Base-by-base conservation (phyloP, 2,329 filamentous ascomycete species). In the Hypomyces perniciosus region DNA sequence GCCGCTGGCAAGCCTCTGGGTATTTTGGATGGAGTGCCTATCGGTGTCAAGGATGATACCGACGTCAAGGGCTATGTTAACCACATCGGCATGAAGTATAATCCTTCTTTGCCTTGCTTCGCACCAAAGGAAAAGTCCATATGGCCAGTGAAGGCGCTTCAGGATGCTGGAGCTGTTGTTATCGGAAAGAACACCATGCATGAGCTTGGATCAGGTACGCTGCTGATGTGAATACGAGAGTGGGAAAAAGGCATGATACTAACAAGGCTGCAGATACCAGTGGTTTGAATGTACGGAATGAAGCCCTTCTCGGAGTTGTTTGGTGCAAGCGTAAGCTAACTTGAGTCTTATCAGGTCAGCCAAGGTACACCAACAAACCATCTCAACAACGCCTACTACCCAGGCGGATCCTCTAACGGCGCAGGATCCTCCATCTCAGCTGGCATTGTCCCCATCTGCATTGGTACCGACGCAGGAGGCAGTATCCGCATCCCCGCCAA, bases 31-130 rank as follows among this genome's bases (percentile, higher is more conserved):
- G 90, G 90, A 9, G 81, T 95, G 1, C 90, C 90, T 0, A 79
- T 95, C 44, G 86, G 85, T 0, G 80, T 93, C 59, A 95, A 96
- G 69, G 90, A 95, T 62, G 89, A 95, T 61, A 77, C 85, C 12
- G 77, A 85, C 56, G 72, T 90, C 31, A 75, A 81, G 56, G 88
- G 86, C 10, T 91, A 90, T 63, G 77, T 80, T 46, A 80, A 77
- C 55, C 85, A 81, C 48, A 69, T 79, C 44, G 89, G 86, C 26
- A 83, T 85, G 60, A 77, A 71, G 54, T 73, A 83, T 42, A 76
- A 85, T 56, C 77, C 79, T 51, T 78, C 73, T 2, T 61, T 73
- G 37, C 66, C 70, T 3, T 74, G 67, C 57, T 80, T 76, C 78
- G 76, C 59, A 48, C 70, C 77, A 54, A 73, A 62, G 56, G 73